These are phyloP conservation scores for Astragalus glycyphyllos DNA, from an alignment of 306 rosid species.

Conservation along the genomic window DNA sequence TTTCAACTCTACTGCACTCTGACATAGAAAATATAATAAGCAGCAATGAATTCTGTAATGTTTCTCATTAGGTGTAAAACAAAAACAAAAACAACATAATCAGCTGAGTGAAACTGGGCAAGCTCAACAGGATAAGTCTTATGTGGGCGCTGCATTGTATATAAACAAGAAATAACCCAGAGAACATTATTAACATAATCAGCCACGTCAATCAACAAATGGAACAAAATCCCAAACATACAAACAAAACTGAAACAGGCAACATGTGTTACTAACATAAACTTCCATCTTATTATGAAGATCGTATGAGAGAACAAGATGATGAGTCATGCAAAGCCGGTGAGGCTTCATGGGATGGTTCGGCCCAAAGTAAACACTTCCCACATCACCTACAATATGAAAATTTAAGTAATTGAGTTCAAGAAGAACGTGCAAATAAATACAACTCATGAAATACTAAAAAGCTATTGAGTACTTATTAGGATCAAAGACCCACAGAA, in stretches of 20 bases:
- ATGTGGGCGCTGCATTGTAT: constrained; percentile 86
- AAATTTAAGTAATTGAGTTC: constrained; percentile 21
- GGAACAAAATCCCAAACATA: too few relatives aligned
- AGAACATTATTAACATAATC: constrained; percentile 24
- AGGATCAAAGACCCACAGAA: constrained; percentile 23
- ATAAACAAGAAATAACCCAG: constrained; percentile 29
- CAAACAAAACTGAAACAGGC: constrained; percentile 18
- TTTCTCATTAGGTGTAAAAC: background rate
- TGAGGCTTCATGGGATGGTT: constrained; percentile 99
- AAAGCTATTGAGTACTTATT: constrained; percentile 2
- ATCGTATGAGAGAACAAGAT: constrained; percentile 94
- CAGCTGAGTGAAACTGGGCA: constrained; percentile 96
- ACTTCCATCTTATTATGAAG: constrained; percentile 98
- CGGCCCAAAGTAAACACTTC: constrained; percentile 96
- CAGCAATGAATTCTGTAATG: background rate
- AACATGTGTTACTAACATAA: constrained; percentile 65
- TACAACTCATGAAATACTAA: background rate
- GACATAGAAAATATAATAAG: background rate
- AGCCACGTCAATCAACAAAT: background rate
- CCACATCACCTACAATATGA: constrained; percentile 87
- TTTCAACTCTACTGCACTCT: constrained; percentile 14
- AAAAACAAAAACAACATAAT: constrained; percentile 61
- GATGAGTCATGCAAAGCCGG: constrained; percentile 97
- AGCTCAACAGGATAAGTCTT: constrained; percentile 99
- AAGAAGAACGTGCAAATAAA: constrained; percentile 15